Evolutionary conservation across 768 basidiomycete genomes (phyloP).

Genomic region (Porpolomopsis calyptriformis): DNA sequence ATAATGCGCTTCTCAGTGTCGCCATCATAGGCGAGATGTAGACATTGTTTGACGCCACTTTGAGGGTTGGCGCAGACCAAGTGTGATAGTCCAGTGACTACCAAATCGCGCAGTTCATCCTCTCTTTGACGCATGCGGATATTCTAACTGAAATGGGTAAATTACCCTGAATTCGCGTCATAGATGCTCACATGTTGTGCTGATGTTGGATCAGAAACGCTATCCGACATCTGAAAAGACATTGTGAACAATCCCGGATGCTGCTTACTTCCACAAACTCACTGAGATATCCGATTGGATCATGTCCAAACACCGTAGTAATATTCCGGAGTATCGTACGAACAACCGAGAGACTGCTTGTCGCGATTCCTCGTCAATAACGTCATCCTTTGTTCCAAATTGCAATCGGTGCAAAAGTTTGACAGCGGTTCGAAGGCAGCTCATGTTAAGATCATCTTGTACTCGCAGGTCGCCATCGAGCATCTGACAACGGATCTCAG

Average conservation of each 20-base stretch:
- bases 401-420: slow-evolving; percentile 67
- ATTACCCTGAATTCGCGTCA: neutral
- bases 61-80: slow-evolving; percentile 79
- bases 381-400: slow-evolving; percentile 43
- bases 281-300: slow-evolving; percentile 40
- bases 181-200: slow-evolving; percentile 30
- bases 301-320: slow-evolving; percentile 51
- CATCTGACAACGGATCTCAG: slow-evolving; percentile 16
- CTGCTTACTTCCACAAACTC: slow-evolving; percentile 8
- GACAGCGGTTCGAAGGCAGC: slow-evolving; percentile 63
- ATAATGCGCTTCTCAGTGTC: slow-evolving; percentile 64
- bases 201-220: slow-evolving; percentile 38
- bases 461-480: slow-evolving; percentile 27
- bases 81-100: slow-evolving; percentile 72
- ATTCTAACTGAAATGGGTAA: slow-evolving; percentile 22
- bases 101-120: slow-evolving; percentile 59
- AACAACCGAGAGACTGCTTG: slow-evolving; percentile 72
- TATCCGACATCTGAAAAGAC: slow-evolving; percentile 34
- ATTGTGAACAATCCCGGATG: slow-evolving; percentile 1
- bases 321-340: slow-evolving; percentile 59
- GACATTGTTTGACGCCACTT: slow-evolving; percentile 80
- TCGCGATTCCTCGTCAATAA: slow-evolving; percentile 50
- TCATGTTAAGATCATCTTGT: slow-evolving; percentile 62
- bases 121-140: slow-evolving; percentile 38
- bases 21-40: slow-evolving; percentile 64